Percentiles rank a stretch among this genome's conserved stretches.
phyloP scores from a whole-genome alignment of 441 rosid genomes.

The Omphalea diandra region DNA sequence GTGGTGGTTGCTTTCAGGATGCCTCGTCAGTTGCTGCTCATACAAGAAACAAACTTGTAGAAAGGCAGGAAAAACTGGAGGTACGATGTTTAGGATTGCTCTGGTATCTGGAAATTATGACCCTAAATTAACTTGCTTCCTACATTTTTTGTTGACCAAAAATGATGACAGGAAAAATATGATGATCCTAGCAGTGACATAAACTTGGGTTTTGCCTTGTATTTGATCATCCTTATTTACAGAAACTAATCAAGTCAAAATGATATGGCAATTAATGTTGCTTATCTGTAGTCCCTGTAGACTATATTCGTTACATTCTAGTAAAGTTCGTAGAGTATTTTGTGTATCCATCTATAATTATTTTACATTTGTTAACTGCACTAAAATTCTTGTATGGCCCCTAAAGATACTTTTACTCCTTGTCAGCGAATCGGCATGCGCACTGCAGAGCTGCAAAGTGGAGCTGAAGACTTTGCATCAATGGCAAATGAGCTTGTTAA shows the following conservation, averaged over 20 bases:
- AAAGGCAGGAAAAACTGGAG: constrained; percentile 67
- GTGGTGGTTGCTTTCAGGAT: constrained; percentile 40
- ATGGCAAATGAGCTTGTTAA: constrained; percentile 66
- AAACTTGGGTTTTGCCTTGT: background rate
- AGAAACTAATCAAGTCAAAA: background rate
- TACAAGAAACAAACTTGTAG: constrained; percentile 59
- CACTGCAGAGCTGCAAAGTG: constrained; percentile 59
- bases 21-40: constrained; percentile 57
- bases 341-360: background rate
- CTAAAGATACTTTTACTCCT: constrained; percentile 11
- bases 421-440: constrained; percentile 55
- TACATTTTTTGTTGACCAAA: background rate
- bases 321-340: background rate
- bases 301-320: background rate
- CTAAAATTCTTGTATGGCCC: background rate
- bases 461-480: constrained; percentile 68
- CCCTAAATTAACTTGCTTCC: background rate
- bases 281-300: background rate
- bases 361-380: background rate
- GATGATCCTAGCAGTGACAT: background rate
- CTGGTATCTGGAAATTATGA: too few species aligned
- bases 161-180: background rate
- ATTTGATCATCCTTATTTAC: background rate
- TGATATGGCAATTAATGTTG: background rate
- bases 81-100: constrained; percentile 28